A percentile compares a stretch with the other conserved stretches of the same genome.
Evolutionary conservation across 2,329 filamentous ascomycete genomes (phyloP).

Genomic region (Iodosphaeria phyllophila): DNA sequence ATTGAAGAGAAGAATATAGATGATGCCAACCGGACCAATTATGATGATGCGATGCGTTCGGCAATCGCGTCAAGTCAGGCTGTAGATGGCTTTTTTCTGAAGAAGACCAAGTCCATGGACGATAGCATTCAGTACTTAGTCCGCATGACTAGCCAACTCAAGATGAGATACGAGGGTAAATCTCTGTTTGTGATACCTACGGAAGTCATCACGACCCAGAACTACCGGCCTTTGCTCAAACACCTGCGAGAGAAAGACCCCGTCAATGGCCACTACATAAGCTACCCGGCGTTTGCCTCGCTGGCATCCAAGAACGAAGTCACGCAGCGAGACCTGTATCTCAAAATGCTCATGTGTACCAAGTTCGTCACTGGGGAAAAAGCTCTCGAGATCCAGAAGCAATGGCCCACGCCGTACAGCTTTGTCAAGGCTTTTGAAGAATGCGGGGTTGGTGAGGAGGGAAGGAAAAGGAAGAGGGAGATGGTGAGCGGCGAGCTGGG

Average conservation of each 20-base stretch:
- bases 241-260: slow-evolving; percentile 35
- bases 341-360: slow-evolving; percentile 78
- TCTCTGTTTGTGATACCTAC: slow-evolving; percentile 48
- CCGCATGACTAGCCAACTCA: slow-evolving; percentile 50
- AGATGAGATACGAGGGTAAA: slow-evolving; percentile 40
- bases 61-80: slow-evolving; percentile 64
- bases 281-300: slow-evolving; percentile 51
- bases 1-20: slow-evolving; percentile 55
- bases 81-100: slow-evolving; percentile 62
- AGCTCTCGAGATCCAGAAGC: slow-evolving; percentile 59
- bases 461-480: slow-evolving; percentile 36
- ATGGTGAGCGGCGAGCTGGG: slow-evolving; percentile 39
- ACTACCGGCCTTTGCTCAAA: slow-evolving; percentile 46
- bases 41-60: slow-evolving; percentile 49
- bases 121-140: slow-evolving; percentile 62
- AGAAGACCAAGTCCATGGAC: slow-evolving; percentile 56
- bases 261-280: slow-evolving; percentile 37
- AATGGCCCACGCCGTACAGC: slow-evolving; percentile 56
- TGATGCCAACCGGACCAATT: slow-evolving; percentile 29
- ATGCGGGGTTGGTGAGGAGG: slow-evolving; percentile 27
- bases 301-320: slow-evolving; percentile 59
- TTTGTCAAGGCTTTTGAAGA: slow-evolving; percentile 51
- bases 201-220: slow-evolving; percentile 37
- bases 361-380: slow-evolving; percentile 59
- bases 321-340: slow-evolving; percentile 53